Evolutionary conservation across 352 stramenopile species (phyloP).

Genomic region (Phytophthora megakarya): DNA sequence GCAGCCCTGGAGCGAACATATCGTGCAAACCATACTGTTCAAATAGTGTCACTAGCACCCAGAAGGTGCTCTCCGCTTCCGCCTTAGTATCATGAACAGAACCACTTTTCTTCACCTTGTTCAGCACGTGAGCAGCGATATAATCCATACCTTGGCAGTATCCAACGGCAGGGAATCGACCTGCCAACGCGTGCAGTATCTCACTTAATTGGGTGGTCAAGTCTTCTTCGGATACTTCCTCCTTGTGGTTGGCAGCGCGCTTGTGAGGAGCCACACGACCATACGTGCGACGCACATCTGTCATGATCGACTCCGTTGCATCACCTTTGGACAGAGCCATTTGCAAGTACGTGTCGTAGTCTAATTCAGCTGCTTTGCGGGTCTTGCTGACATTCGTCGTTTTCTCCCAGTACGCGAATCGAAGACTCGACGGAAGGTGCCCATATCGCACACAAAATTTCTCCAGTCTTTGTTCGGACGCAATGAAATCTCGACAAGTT

Average conservation of each 20-base stretch:
- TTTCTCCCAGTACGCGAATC: slow-evolving; percentile 83
- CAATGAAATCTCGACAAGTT: slow-evolving; percentile 62
- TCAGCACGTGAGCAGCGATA: slow-evolving; percentile 79
- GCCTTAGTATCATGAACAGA: slow-evolving; percentile 35
- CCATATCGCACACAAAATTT: slow-evolving; percentile 87
- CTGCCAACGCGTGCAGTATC: slow-evolving; percentile 79
- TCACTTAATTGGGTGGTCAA: slow-evolving; percentile 77
- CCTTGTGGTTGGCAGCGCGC: slow-evolving; percentile 55
- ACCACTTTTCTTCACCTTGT: slow-evolving; percentile 80
- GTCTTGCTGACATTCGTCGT: slow-evolving; percentile 43
- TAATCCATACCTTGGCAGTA: slow-evolving; percentile 92
- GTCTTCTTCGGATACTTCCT: slow-evolving; percentile 68
- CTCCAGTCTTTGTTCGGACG: slow-evolving; percentile 64
- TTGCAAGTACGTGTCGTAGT: slow-evolving; percentile 86
- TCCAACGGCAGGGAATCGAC: slow-evolving; percentile 80
- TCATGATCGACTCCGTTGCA: slow-evolving; percentile 81
- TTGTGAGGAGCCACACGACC: slow-evolving; percentile 83
- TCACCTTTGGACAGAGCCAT: slow-evolving; percentile 88
- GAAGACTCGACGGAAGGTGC: slow-evolving; percentile 53
- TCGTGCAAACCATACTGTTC: slow-evolving; percentile 80
- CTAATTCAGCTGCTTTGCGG: slow-evolving; percentile 59
- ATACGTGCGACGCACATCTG: slow-evolving; percentile 85
- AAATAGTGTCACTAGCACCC: slow-evolving; percentile 82
- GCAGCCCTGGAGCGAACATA: slow-evolving; percentile 79
- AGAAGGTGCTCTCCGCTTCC: slow-evolving; percentile 81